These are phyloP conservation scores for Platismatia glauca DNA, from an alignment of 495 filamentous ascomycete species.

Conservation along the genomic window DNA sequence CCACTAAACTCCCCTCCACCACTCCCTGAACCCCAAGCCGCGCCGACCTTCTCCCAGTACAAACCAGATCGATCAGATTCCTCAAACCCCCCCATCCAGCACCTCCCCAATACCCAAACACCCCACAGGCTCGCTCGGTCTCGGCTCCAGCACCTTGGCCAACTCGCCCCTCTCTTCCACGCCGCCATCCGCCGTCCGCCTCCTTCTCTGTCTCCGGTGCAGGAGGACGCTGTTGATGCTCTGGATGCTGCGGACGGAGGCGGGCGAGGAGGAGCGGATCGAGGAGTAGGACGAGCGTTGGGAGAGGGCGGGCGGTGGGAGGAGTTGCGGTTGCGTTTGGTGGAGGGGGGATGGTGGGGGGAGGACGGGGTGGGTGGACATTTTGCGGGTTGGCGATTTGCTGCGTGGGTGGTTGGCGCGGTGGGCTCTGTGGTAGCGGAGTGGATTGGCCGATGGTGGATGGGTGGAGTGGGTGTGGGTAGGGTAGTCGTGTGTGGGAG, in stretches of 20 bases:
- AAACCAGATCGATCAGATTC: no score
- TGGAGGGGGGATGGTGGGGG: slow-evolving; percentile 19
- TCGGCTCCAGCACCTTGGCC: slow-evolving; percentile 21
- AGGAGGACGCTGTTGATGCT: slow-evolving; percentile 16
- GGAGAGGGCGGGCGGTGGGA: slow-evolving; percentile 21
- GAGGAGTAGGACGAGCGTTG: slow-evolving; percentile 28
- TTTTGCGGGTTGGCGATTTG: slow-evolving; percentile 24
- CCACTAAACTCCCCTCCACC: neutral
- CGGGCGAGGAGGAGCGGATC: slow-evolving; percentile 27
- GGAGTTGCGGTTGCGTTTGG: slow-evolving; percentile 15
- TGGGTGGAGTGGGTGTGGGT: neutral
- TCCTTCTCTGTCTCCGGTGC: slow-evolving; percentile 4
- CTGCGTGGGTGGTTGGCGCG: slow-evolving; percentile 4
- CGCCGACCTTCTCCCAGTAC: neutral
- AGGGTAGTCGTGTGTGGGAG: neutral
- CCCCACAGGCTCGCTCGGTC: slow-evolving; percentile 3
- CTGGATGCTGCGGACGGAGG: slow-evolving; percentile 24
- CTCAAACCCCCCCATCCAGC: slow-evolving; percentile 2
- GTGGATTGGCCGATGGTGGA: neutral
- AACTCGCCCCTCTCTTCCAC: neutral
- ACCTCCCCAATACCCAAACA: slow-evolving; percentile 24
- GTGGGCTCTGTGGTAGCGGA: no score
- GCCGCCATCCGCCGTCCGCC: neutral
- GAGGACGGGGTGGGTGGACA: slow-evolving; percentile 19
- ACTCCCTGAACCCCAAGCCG: neutral